These are phyloP conservation scores for Trichoderma endophyticum DNA, from an alignment of 2,329 filamentous ascomycete species.

Conservation along the genomic window DNA sequence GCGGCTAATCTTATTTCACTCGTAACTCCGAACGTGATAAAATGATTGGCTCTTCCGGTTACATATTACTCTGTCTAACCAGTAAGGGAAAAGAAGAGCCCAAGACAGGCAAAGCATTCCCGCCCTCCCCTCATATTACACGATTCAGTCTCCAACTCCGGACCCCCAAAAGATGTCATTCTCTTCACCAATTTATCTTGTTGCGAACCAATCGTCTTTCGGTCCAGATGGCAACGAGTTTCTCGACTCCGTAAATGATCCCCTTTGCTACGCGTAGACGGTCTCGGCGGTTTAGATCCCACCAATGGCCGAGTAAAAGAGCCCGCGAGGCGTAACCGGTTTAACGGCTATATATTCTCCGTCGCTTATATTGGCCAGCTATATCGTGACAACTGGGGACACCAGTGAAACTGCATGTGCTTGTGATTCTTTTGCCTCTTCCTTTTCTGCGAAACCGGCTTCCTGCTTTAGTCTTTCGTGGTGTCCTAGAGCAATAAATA, in stretches of 20 bases:
- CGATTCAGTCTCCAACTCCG: background rate
- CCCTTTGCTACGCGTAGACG: background rate
- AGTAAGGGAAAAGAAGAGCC: background rate
- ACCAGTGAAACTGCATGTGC: background rate
- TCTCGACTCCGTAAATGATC: background rate
- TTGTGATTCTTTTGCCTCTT: background rate
- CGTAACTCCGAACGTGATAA: background rate
- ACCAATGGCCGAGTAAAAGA: background rate
- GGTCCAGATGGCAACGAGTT: background rate
- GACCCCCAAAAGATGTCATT: background rate
- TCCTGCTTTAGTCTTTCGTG: background rate
- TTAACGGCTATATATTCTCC: background rate
- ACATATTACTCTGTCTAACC: background rate
- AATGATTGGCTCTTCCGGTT: background rate
- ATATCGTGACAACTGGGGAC: background rate
- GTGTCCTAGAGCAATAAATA: conserved; percentile 9
- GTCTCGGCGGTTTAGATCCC: background rate
- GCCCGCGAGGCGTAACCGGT: background rate
- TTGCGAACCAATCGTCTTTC: background rate
- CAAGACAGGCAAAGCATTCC: background rate
- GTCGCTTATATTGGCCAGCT: conserved; percentile 6
- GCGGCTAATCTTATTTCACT: background rate
- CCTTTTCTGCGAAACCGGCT: background rate
- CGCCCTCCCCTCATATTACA: background rate
- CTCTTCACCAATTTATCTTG: background rate